Evolutionary conservation across 306 rosid genomes (phyloP).

Genomic region (Lablab purpureus): DNA sequence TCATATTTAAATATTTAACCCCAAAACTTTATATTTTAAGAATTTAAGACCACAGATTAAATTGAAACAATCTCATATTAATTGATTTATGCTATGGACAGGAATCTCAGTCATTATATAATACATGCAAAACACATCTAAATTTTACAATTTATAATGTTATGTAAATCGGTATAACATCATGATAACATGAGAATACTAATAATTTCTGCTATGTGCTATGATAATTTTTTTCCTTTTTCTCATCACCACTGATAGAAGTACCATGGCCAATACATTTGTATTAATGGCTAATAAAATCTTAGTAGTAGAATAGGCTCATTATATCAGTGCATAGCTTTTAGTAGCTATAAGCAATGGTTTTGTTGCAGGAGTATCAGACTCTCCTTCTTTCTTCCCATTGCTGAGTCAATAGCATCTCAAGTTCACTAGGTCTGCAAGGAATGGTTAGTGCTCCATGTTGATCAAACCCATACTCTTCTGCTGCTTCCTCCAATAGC

Average conservation of each 20-base stretch:
- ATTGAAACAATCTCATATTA: no score
- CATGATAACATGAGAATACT: no score
- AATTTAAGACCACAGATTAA: no score
- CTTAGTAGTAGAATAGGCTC: not conserved
- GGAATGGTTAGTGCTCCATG: conserved; percentile 74
- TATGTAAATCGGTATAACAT: no score
- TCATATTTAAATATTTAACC: no score
- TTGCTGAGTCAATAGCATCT: conserved; percentile 63
- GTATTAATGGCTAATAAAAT: not conserved
- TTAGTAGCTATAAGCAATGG: not conserved
- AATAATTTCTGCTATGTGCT: no score
- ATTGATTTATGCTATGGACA: no score
- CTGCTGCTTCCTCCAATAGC: conserved; percentile 69
- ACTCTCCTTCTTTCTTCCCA: not conserved
- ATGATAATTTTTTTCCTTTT: no score
- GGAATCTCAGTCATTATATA: no score
- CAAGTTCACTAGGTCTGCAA: conserved; percentile 69
- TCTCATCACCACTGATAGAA: not conserved
- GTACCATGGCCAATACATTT: not conserved
- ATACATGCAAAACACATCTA: no score
- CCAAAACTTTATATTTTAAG: no score
- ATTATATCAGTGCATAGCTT: not conserved
- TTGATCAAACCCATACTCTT: conserved; percentile 78
- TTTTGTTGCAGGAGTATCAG: not conserved
- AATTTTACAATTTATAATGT: no score